These are phyloP conservation scores for Cladophialophora bantiana DNA, from an alignment of 2,329 filamentous ascomycete genomes.

Conservation along the genomic window DNA sequence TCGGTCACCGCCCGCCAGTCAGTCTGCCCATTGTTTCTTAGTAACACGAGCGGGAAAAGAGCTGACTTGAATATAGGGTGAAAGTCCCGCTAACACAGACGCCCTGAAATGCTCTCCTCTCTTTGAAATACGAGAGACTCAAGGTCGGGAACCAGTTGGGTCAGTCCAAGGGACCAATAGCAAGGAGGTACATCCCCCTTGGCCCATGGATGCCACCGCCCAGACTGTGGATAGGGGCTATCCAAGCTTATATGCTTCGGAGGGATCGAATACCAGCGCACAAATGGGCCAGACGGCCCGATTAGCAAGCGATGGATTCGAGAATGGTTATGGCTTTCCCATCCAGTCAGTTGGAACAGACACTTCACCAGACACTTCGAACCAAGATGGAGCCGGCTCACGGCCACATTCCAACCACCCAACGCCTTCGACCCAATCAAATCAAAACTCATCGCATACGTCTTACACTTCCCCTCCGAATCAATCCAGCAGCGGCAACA, in stretches of 20 bases:
- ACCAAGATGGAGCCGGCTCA: conserved; percentile 29
- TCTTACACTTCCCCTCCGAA: conserved; percentile 37
- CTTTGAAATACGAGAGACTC: conserved; percentile 38
- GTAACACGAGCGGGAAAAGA: not conserved
- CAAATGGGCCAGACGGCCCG: not conserved
- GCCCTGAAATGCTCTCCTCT: conserved; percentile 37
- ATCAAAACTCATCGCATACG: conserved; percentile 32
- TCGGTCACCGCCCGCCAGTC: conserved; percentile 34
- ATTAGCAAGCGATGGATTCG: conserved; percentile 22
- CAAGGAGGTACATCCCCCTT: conserved; percentile 14
- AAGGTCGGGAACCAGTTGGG: conserved; percentile 13
- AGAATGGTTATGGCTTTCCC: conserved; percentile 22
- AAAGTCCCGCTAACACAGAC: conserved; percentile 38
- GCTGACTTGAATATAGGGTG: conserved; percentile 32
- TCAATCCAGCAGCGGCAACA: conserved; percentile 27
- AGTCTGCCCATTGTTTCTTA: conserved; percentile 1
- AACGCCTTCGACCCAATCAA: conserved; percentile 35
- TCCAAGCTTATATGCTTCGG: conserved; percentile 27
- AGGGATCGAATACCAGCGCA: conserved; percentile 12
- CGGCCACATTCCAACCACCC: conserved; percentile 37
- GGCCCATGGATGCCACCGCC: conserved; percentile 4
- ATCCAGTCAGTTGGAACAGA: conserved; percentile 29
- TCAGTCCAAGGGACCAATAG: not conserved
- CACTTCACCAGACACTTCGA: conserved; percentile 31
- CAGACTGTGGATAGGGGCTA: conserved; percentile 14